Evolutionary conservation across 805 yeast species (phyloP).

Genomic region (Kazachstania psychrophila): DNA sequence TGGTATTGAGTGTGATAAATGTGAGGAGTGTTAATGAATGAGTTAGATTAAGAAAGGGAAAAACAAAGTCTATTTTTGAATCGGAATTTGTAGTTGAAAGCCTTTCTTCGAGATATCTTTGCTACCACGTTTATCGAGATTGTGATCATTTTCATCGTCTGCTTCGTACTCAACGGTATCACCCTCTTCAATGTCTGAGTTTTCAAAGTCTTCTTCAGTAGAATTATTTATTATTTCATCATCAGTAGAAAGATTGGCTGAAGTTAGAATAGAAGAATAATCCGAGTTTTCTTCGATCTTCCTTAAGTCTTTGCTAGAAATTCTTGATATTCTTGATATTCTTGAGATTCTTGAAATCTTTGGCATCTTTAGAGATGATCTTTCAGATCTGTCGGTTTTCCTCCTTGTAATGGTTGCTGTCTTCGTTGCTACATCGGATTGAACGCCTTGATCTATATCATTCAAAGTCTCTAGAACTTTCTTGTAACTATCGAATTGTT

Average conservation of each 20-base stretch:
- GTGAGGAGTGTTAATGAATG: no score
- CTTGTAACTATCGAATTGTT: slow-evolving; percentile 23
- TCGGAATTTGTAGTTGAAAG: slow-evolving; percentile 15
- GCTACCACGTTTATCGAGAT: slow-evolving; percentile 1
- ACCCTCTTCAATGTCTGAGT: slow-evolving; percentile 5
- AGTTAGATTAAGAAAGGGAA: no score
- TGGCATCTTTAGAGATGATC: background rate
- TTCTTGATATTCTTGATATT: slow-evolving; percentile 18
- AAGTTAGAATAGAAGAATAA: slow-evolving; percentile 7
- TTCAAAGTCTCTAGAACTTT: slow-evolving; percentile 16
- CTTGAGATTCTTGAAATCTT: background rate
- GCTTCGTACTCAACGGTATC: slow-evolving; percentile 9
- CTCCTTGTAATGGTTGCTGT: background rate
- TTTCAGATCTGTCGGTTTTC: background rate
- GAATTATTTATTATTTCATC: slow-evolving; percentile 1
- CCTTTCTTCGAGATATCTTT: slow-evolving; percentile 9
- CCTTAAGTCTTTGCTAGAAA: slow-evolving; percentile 19
- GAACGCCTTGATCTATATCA: background rate
- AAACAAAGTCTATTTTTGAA: slow-evolving; percentile 11
- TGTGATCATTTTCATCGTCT: slow-evolving; percentile 14
- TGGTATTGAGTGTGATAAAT: no score
- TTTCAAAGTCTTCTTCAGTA: slow-evolving; percentile 3
- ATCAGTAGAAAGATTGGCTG: background rate
- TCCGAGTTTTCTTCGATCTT: slow-evolving; percentile 21
- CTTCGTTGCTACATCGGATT: background rate